Base-by-base conservation (phyloP, 257 asterid genomes). In the Primulina tabacum region DNA sequence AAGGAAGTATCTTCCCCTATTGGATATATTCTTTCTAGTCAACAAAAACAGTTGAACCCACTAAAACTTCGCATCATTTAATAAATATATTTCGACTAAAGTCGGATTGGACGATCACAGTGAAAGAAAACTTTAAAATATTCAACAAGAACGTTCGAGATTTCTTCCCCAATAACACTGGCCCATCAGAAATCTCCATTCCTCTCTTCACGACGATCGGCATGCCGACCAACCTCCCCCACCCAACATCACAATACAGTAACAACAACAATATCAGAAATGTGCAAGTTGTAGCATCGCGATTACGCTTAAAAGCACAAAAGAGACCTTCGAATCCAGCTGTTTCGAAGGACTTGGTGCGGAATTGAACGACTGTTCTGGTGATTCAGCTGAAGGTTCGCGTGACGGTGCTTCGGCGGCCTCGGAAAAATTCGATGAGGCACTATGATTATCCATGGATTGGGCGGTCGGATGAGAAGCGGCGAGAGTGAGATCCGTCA, bases 261-360 rank as follows among this genome's bases (percentile, higher is more conserved):
- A 60, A 67, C 21, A 47, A 62, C 17, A 47, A 47, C 16, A 57
- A 12, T 17, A 17, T 16, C 16, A 16, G n/a, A 7, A 65, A 8
- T 58, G 10, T 17, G 60, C 68, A 43, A 10, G 47, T 11, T n/a
- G 60, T 0, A 32, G 37, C 52, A 40, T 40, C 5, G 52, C 5
- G 52, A 40, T 40, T 10, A 11, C 52, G 52, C 52, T 40, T 11
- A 40, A 9, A 40, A 73, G 64, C 32, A 53, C 16, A 38, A 77
- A 34, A 34, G 1, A 32, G 11, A 92, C 97, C 91, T 79, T 92
- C 73, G 69, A 63, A 29, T 88, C 96, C 24, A 71, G 35, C 72
- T 83, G 89, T 77, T 84, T 78, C 72, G 89, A 52, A 70, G 85
- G 76, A 64, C 85, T 79, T n/a, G 86, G 78, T 60, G 76, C 61